Conservation (phyloP, 768 basidiomycete genomes). For the Boletus tylopilopsis region DNA sequence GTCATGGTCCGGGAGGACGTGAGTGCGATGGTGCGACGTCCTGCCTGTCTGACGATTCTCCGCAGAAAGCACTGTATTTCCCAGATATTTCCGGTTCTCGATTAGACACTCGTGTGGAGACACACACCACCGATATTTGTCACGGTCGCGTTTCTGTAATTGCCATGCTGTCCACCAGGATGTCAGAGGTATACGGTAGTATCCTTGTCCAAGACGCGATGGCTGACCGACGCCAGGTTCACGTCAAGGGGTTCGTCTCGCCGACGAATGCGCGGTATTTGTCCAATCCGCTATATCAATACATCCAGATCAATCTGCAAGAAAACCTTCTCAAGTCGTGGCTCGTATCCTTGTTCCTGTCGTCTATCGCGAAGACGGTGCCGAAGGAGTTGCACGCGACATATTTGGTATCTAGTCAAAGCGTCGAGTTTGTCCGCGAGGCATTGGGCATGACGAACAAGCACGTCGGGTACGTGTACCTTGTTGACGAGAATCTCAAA, state of each 20-base stretch:
- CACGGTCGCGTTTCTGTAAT: constrained; percentile 75
- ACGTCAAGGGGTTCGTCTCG: constrained; percentile 67
- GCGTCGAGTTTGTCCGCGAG: constrained; percentile 81
- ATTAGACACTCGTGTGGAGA: constrained; percentile 49
- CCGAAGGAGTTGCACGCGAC: constrained; percentile 62
- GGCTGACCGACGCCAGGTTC: constrained; percentile 48
- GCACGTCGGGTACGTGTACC: constrained; percentile 87
- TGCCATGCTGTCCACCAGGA: constrained; percentile 77
- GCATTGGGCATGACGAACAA: constrained; percentile 86
- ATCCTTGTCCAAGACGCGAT: background rate
- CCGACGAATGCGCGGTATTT: constrained; percentile 51
- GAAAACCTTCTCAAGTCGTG: constrained; percentile 91
- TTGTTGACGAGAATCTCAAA: constrained; percentile 80
- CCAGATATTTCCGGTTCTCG: constrained; percentile 79
- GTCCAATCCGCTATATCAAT: constrained; percentile 61
- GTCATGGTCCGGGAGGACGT: constrained; percentile 90
- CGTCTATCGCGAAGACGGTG: constrained; percentile 62
- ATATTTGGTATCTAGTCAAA: constrained; percentile 79
- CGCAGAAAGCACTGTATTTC: constrained; percentile 86
- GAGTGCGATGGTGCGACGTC: constrained; percentile 30
- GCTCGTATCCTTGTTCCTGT: constrained; percentile 82
- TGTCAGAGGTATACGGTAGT: constrained; percentile 67
- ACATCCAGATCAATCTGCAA: constrained; percentile 88
- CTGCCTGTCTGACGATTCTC: background rate
- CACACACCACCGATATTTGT: constrained; percentile 77